Conservation (phyloP, 2,329 filamentous ascomycete genomes). For the Teratosphaeriaceae sp. region DNA sequence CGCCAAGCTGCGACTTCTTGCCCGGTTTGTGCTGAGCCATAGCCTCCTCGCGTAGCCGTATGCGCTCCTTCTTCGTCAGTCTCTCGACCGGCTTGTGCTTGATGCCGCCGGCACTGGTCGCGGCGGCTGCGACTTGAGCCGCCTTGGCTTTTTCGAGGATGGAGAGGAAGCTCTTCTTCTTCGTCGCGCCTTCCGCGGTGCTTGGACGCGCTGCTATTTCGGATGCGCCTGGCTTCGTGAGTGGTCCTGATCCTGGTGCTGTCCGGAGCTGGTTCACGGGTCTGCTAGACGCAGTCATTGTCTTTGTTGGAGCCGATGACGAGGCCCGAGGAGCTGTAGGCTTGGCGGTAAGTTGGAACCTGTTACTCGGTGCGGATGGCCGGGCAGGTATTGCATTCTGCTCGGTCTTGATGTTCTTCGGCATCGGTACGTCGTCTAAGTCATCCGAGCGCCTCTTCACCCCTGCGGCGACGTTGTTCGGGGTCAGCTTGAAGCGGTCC, state of each 20-base stretch:
- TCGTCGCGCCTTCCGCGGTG: constrained; percentile 23
- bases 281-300: constrained; percentile 4
- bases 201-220: constrained; percentile 16
- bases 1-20: constrained; percentile 23
- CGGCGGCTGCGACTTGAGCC: constrained; percentile 52
- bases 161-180: constrained; percentile 65
- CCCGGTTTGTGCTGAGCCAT: constrained; percentile 37
- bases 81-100: constrained; percentile 69
- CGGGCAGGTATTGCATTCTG: constrained; percentile 23
- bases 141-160: constrained; percentile 66
- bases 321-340: constrained; percentile 9
- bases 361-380: constrained; percentile 14
- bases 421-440: too few species aligned
- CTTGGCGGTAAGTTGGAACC: constrained; percentile 14
- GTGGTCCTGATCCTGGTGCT: constrained; percentile 11
- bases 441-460: too few species aligned
- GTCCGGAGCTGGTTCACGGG: constrained; percentile 8
- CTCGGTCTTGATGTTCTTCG: too few species aligned
- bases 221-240: constrained; percentile 7
- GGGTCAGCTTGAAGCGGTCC: constrained; percentile 7
- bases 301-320: constrained; percentile 8
- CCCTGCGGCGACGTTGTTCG: constrained; percentile 3
- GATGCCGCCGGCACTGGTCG: constrained; percentile 59
- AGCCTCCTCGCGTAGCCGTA: constrained; percentile 31
- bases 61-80: constrained; percentile 51